Percentiles rank a stretch among this genome's conserved stretches.
Conservation (phyloP, 1,284 basidiomycete species). For the Irpex sp. region DNA sequence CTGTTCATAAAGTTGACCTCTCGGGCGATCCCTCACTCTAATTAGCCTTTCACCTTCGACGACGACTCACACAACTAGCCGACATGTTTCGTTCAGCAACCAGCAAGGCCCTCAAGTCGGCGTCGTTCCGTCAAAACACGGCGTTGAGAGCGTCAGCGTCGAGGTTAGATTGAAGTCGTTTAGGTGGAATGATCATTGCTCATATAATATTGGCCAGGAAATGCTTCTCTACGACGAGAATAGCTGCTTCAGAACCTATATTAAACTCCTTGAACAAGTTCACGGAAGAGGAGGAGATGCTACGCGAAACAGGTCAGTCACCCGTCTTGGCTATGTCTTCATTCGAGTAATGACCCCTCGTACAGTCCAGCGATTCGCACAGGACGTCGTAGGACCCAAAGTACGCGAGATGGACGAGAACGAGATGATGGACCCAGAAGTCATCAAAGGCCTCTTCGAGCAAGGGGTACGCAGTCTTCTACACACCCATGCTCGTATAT, state of each 20-base stretch:
- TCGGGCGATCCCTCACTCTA: neutral
- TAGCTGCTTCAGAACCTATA: slow-evolving; percentile 13
- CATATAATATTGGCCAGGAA: neutral
- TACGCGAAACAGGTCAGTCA: slow-evolving; percentile 77
- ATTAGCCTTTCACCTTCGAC: neutral
- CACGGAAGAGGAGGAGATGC: slow-evolving; percentile 90
- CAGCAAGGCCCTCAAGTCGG: neutral
- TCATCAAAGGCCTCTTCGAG: slow-evolving; percentile 92
- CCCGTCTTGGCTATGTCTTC: neutral
- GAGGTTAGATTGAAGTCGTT: neutral
- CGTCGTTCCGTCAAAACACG: neutral
- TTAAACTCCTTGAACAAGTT: slow-evolving; percentile 73
- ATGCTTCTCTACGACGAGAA: slow-evolving; percentile 10
- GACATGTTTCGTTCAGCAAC: neutral
- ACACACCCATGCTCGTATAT: neutral
- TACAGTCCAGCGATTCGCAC: slow-evolving; percentile 82
- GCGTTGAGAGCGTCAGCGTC: neutral
- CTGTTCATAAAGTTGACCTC: neutral
- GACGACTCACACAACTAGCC: neutral
- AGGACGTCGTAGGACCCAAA: slow-evolving; percentile 86
- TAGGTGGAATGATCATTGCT: neutral
- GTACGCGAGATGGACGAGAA: slow-evolving; percentile 98
- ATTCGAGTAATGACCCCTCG: neutral
- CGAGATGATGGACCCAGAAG: slow-evolving; percentile 87
- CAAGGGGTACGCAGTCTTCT: slow-evolving; percentile 72